A percentile compares a stretch with the other conserved stretches of the same genome.
Evolutionary conservation across 176 grass and related monocot genomes (phyloP).

Genomic region (Paspalum notatum): DNA sequence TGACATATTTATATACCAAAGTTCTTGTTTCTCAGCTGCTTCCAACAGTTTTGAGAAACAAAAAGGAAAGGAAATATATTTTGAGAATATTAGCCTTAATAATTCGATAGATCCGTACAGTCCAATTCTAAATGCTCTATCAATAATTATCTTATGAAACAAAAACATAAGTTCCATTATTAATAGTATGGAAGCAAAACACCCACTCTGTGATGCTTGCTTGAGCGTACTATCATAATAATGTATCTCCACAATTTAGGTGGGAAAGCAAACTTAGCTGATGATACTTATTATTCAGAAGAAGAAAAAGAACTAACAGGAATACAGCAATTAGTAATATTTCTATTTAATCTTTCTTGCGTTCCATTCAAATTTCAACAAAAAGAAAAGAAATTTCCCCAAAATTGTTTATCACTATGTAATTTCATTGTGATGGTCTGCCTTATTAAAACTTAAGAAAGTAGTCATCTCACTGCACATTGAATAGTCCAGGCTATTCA

Average conservation of each 20-base stretch:
- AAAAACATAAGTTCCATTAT: background rate
- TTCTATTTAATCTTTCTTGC: constrained; percentile 10
- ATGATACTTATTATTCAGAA: background rate
- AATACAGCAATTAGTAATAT: background rate
- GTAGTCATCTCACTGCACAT: background rate
- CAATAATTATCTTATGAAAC: background rate
- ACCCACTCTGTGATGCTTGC: constrained; percentile 3
- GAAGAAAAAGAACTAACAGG: background rate
- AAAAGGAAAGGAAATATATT: constrained; percentile 2
- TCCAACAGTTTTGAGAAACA: background rate
- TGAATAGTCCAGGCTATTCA: background rate
- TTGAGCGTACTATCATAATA: background rate
- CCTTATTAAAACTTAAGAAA: background rate
- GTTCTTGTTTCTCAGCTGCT: constrained; percentile 10
- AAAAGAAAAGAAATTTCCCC: background rate
- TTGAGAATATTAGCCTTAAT: background rate
- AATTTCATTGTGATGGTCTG: background rate
- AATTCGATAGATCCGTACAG: background rate
- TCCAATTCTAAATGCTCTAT: background rate
- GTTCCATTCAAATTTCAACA: background rate
- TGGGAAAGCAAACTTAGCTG: background rate
- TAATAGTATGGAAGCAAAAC: constrained; percentile 1
- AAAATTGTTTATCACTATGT: constrained; percentile 2
- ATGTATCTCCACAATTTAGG: background rate
- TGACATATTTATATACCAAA: background rate